phyloP scores from a whole-genome alignment of 805 yeast genomes.

The Metschnikowia picachoensis region DNA sequence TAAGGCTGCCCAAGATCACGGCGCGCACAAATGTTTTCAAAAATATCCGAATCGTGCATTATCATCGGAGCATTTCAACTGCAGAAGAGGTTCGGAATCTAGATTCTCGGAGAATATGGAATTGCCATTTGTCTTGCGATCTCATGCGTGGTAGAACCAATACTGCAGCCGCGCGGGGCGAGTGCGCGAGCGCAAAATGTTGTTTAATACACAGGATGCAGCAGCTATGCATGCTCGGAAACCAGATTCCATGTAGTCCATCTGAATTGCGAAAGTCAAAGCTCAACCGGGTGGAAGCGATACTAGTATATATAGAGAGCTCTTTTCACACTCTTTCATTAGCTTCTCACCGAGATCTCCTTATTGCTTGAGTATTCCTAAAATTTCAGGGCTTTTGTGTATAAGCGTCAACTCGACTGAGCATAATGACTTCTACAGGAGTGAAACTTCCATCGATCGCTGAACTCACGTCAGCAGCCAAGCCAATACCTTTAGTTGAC shows the following conservation, averaged over 20 bases:
- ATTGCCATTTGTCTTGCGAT: neutral
- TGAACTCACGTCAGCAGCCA: conserved; percentile 14
- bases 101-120: no score
- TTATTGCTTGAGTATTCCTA: no score
- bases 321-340: no score
- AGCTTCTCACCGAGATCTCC: no score
- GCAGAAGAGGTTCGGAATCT: no score
- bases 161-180: neutral
- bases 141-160: neutral
- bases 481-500: neutral
- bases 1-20: no score
- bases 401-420: no score
- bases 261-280: neutral
- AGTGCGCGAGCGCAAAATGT: neutral
- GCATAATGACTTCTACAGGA: conserved; percentile 6
- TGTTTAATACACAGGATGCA: neutral
- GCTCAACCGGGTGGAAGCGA: no score
- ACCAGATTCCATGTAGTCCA: conserved; percentile 7
- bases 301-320: no score
- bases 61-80: no score
- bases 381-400: neutral
- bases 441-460: conserved; percentile 19
- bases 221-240: conserved; percentile 2
- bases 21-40: no score
- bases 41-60: no score